These are phyloP conservation scores for Prunus fruticosa DNA, from an alignment of 306 rosid genomes.

Conservation along the genomic window DNA sequence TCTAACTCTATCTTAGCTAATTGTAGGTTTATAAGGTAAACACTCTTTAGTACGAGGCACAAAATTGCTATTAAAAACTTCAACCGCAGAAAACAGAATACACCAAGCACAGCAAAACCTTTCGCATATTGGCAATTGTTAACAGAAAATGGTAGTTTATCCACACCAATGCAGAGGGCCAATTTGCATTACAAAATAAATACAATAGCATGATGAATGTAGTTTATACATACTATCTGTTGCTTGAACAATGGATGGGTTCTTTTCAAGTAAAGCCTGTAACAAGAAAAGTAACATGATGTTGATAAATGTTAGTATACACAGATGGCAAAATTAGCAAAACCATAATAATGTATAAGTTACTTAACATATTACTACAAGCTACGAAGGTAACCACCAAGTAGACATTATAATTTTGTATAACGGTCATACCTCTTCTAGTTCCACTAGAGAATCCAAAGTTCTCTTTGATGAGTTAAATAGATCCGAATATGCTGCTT, in stretches of 20 bases:
- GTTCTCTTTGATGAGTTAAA: slow-evolving; percentile 65
- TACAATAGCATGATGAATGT: not conserved
- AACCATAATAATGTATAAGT: not conserved
- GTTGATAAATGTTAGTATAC: not conserved
- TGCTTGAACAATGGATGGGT: slow-evolving; percentile 53
- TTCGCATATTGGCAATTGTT: not conserved
- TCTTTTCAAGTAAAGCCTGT: slow-evolving; percentile 75
- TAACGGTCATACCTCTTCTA: slow-evolving; percentile 59
- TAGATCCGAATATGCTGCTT: slow-evolving; percentile 58
- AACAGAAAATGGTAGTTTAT: not conserved
- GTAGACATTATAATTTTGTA: slow-evolving; percentile 8
- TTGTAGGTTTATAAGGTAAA: not conserved
- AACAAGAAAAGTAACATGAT: slow-evolving; percentile 20
- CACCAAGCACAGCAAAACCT: not conserved
- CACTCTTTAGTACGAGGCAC: not conserved
- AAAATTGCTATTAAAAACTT: not conserved
- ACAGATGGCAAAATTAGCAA: not conserved
- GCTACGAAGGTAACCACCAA: not conserved
- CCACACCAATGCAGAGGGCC: not conserved
- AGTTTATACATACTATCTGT: slow-evolving; percentile 43
- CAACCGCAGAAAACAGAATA: not conserved
- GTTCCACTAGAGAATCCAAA: slow-evolving; percentile 71
- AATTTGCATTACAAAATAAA: not conserved
- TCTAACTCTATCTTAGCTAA: not conserved
- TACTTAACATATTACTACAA: not conserved